These are phyloP conservation scores for Plasmodium vivax DNA, from an alignment of 169 alveolate species.

Conservation along the genomic window DNA sequence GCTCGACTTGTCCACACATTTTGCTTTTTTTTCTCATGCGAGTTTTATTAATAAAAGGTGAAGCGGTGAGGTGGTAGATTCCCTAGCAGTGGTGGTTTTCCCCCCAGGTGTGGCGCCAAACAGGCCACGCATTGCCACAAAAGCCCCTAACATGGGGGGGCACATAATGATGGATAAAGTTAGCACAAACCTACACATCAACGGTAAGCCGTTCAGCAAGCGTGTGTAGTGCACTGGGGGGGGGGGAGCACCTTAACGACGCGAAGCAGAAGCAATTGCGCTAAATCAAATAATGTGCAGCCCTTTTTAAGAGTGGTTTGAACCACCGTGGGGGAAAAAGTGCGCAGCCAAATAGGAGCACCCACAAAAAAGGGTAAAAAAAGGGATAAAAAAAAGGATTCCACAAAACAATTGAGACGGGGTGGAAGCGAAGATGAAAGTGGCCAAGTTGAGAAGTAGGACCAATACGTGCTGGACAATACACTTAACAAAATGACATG, in stretches of 20 bases:
- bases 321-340: neutral
- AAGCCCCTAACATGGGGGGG: neutral
- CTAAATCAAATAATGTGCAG: neutral
- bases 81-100: neutral
- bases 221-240: neutral
- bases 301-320: neutral
- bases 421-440: neutral
- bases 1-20: neutral
- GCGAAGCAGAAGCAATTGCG: neutral
- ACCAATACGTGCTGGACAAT: neutral
- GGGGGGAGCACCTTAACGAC: neutral
- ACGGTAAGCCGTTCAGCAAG: neutral
- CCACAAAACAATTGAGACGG: neutral
- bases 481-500: neutral
- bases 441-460: neutral
- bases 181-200: neutral
- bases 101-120: neutral
- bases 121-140: neutral
- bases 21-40: neutral
- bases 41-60: neutral
- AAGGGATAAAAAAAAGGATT: neutral
- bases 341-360: neutral
- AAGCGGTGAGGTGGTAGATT: neutral
- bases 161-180: neutral
- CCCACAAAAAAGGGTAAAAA: neutral